Evolutionary conservation across 495 filamentous ascomycete genomes (phyloP), one percentile per base, ranked within the genome.

Genomic region (Hamigera avellanea): DNA sequence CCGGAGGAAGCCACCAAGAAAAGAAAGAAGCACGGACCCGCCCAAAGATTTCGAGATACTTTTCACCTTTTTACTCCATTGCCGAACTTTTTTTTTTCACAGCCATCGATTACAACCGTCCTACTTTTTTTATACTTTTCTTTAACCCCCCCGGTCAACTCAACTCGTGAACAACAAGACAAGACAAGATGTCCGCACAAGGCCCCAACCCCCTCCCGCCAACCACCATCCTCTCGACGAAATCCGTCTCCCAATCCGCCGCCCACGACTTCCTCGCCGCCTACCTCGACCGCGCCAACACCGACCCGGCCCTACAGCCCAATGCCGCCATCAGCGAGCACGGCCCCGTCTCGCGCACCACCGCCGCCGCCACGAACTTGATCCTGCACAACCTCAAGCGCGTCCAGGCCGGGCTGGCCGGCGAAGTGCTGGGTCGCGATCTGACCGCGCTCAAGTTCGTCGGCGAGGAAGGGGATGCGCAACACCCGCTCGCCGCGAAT

Each of bases 381-480:
- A 69, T 71, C 14, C 56, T 85, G 29, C 75, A 80, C 50, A 78
- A 80, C 45, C 52, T 85, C 33, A 65, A 72, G 49, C 70, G 80
- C 14, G 72, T 83, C 8, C 73, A 80, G 50, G 74, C 73, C 0
- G 80, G 80, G 12, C 54, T 81, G 13, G 57, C 67, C 0, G 78
- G 78, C 5, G 74, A 80, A 48, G 59, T 66, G 15, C 43, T 78
- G 19, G 71, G 56, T 6, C 56, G 56, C 1, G 73, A 76, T 46
- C 35, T 69, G 34, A 52, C 61, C 17, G 51, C 64, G 18, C 50
- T 52, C 12, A 59, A 65, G 49, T n/a, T n/a, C 40, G 49, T 53
- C n/a, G 50, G 46, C 18, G 54, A 51, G 41, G 49, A 57, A 40
- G 48, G 48, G 40, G 39, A 49, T 43, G 45, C 46, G 17, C 46